Evolutionary conservation across 768 basidiomycete genomes (phyloP).

Genomic region (Leccinum olivaceopallidum): DNA sequence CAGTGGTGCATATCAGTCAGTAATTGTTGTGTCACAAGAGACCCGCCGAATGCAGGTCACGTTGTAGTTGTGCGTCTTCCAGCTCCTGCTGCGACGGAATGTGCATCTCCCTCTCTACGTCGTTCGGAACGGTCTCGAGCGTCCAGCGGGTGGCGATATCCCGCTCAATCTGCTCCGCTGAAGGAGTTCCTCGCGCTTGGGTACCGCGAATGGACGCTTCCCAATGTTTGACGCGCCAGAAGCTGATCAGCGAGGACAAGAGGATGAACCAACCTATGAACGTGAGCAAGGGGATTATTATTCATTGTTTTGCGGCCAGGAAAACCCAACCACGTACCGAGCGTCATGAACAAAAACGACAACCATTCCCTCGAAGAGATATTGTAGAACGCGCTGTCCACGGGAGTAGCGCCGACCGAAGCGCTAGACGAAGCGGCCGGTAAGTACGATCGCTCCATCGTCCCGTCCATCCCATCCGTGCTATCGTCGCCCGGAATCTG

Average conservation of each 20-base stretch:
- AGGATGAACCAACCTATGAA: constrained; percentile 87
- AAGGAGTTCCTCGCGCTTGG: constrained; percentile 14
- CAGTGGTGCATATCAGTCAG: constrained; percentile 8
- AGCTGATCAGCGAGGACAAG: constrained; percentile 79
- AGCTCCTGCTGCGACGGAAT: constrained; percentile 34
- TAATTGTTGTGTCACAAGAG: constrained; percentile 38
- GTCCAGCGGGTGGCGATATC: constrained; percentile 53
- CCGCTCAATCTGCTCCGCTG: constrained; percentile 47
- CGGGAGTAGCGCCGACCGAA: constrained; percentile 13
- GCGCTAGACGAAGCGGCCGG: constrained; percentile 20
- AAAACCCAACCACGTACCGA: constrained; percentile 48
- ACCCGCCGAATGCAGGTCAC: constrained; percentile 56
- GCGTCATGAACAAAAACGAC: constrained; percentile 87
- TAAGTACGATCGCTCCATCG: constrained; percentile 23
- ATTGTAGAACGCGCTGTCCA: constrained; percentile 26
- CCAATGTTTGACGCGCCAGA: constrained; percentile 85
- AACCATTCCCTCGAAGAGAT: constrained; percentile 80
- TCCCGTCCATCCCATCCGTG: constrained; percentile 12
- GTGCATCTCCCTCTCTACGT: constrained; percentile 23
- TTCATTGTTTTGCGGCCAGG: not conserved
- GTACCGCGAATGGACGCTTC: constrained; percentile 59
- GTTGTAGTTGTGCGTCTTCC: constrained; percentile 47
- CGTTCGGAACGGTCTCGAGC: constrained; percentile 53
- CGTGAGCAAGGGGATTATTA: constrained; percentile 1
- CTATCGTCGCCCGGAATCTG: constrained; percentile 22